A percentile compares a stretch with the other conserved stretches of the same genome.
Conservation (phyloP, 2,329 filamentous ascomycete genomes). For the Geosmithia putterillii region DNA sequence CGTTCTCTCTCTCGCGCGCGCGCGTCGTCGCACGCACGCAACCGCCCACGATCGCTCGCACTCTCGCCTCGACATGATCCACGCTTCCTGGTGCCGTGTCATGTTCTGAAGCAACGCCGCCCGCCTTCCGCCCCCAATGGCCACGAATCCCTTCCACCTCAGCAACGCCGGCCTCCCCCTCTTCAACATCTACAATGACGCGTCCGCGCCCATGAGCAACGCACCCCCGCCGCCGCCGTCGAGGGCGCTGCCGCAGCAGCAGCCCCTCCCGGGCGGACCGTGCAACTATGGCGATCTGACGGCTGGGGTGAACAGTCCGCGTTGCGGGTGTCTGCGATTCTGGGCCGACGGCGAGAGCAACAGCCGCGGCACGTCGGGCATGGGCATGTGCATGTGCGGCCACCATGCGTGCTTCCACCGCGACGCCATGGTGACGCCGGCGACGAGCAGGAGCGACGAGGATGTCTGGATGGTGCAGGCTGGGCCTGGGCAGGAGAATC, state of each 20-base stretch:
- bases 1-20: too few relatives aligned
- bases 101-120: not conserved
- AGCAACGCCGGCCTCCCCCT: slow-evolving; percentile 29
- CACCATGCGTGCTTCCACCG: slow-evolving; percentile 53
- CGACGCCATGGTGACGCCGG: slow-evolving; percentile 17
- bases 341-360: too few relatives aligned
- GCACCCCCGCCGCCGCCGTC: slow-evolving; percentile 1
- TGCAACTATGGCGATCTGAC: slow-evolving; percentile 47
- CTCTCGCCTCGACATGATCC: too few relatives aligned
- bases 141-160: slow-evolving; percentile 34
- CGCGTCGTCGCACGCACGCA: too few relatives aligned
- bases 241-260: slow-evolving; percentile 7
- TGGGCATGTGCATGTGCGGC: slow-evolving; percentile 54
- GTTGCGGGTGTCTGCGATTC: slow-evolving; percentile 49
- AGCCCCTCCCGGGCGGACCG: slow-evolving; percentile 34
- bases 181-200: slow-evolving; percentile 45
- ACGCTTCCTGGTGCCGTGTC: too few relatives aligned
- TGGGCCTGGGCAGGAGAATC: slow-evolving; percentile 36
- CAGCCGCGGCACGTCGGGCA: too few relatives aligned
- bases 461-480: too few relatives aligned
- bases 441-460: too few relatives aligned
- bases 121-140: slow-evolving; percentile 35
- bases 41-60: too few relatives aligned
- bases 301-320: slow-evolving; percentile 35
- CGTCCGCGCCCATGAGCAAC: slow-evolving; percentile 10